Evolutionary conservation across 73 alveolate species (phyloP).

Genomic region (Paraurostyla sp.): DNA sequence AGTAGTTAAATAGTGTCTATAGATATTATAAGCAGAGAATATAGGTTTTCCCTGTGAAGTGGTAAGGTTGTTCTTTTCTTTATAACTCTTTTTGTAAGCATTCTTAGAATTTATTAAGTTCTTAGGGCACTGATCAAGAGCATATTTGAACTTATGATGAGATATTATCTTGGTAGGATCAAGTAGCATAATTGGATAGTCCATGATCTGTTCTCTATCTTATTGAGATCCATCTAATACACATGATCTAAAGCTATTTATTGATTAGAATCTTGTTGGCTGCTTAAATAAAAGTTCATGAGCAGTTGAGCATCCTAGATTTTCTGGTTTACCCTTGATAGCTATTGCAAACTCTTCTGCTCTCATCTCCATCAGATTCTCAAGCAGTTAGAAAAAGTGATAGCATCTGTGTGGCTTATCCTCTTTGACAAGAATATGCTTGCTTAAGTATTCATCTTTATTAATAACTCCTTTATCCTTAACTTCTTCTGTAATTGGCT

Average conservation of each 20-base stretch:
- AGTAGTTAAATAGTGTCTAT: slow-evolving; percentile 30
- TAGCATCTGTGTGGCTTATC: slow-evolving; percentile 60
- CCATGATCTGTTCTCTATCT: neutral
- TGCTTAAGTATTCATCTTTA: neutral
- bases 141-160: slow-evolving; percentile 31
- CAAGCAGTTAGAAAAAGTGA: slow-evolving; percentile 23
- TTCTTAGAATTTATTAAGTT: neutral
- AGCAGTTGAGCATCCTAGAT: slow-evolving; percentile 16
- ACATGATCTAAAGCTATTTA: slow-evolving; percentile 27
- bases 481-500: neutral
- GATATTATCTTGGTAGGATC: slow-evolving; percentile 42
- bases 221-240: neutral
- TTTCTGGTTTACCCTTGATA: slow-evolving; percentile 47
- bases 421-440: slow-evolving; percentile 51
- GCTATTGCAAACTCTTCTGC: slow-evolving; percentile 51
- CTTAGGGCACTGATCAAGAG: slow-evolving; percentile 47
- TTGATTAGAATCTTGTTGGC: slow-evolving; percentile 26
- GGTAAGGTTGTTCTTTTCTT: slow-evolving; percentile 43
- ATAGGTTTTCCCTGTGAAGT: slow-evolving; percentile 56
- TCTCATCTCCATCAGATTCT: slow-evolving; percentile 20
- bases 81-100: neutral
- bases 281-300: slow-evolving; percentile 35
- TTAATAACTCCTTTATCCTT: neutral
- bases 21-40: slow-evolving; percentile 29
- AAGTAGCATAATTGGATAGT: slow-evolving; percentile 25